Evolutionary conservation across 202 grass and related monocot genomes (phyloP), one percentile per base, ranked within the genome.

Genomic region (Digitaria exilis): DNA sequence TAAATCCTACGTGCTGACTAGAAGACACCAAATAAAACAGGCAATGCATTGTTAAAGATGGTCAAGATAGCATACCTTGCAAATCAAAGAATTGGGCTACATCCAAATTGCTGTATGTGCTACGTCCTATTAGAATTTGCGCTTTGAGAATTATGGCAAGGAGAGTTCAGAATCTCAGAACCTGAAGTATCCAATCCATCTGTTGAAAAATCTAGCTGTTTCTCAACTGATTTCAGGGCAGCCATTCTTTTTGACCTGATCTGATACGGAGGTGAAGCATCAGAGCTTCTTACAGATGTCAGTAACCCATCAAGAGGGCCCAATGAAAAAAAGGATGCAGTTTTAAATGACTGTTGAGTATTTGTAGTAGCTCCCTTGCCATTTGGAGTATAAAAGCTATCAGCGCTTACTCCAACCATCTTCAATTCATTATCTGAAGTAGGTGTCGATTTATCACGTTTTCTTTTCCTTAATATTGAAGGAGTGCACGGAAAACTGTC

Each of bases 401-500:
- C 85, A 66, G 67, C 70, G 48, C 26, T 90, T 52, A 28, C 9
- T 79, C 80, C 72, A 77, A 74, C 60, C 41, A 56, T 78, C 73
- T 78, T 86, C n/a, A 85, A 59, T 24, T 82, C 80, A 34, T 63
- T 82, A 50, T 73, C 81, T 63, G 81, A 80, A 84, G 68, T 37
- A 69, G 83, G 78, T 59, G 73, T 87, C 63, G 60, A 60, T 85
- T 82, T 85, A 46, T 92, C 88, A 59, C 89, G 87, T 88, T 90
- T 96, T 83, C 88, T 92, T 81, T 85, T 94, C 72, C 86, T 89
- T 74, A 96, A 80, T 80, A 99, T 96, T 15, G 97, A 99, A 59
- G 97, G 93, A 69, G 91, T 92, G 57, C 80, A 30, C 77, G 84
- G 86, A 90, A 92, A 99, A 67, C 89, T 96, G 51, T 89, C 87